phyloP scores from a whole-genome alignment of 78 protist species.

The Tieghemostelium lacteum region DNA sequence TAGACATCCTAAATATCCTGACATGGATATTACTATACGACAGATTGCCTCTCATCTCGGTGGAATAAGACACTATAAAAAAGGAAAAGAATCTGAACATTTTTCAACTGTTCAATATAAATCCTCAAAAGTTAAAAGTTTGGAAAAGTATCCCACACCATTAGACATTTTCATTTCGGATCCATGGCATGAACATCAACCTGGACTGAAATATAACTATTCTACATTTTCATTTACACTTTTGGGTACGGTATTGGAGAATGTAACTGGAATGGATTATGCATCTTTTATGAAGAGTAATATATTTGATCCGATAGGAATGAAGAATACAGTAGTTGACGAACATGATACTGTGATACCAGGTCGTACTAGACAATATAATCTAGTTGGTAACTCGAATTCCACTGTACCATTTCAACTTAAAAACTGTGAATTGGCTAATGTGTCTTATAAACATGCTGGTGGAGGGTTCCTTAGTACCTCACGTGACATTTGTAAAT shows the following conservation, averaged over 20 bases:
- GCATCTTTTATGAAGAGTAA: slow-evolving; percentile 21
- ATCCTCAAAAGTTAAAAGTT: neutral
- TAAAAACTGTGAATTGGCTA: slow-evolving; percentile 45
- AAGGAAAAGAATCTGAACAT: slow-evolving; percentile 2
- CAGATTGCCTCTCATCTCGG: slow-evolving; percentile 61
- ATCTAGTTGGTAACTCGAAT: neutral
- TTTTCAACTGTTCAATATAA: slow-evolving; percentile 36
- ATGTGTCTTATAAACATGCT: slow-evolving; percentile 43
- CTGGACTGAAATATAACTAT: slow-evolving; percentile 33
- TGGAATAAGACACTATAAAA: slow-evolving; percentile 64
- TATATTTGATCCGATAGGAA: slow-evolving; percentile 27
- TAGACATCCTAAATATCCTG: slow-evolving; percentile 43
- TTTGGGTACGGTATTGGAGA: slow-evolving; percentile 32
- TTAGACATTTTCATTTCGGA: slow-evolving; percentile 2
- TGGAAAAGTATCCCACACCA: neutral
- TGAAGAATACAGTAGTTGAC: slow-evolving; percentile 12
- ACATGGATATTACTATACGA: neutral
- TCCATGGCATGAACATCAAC: slow-evolving; percentile 43
- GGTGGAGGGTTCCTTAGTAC: slow-evolving; percentile 67
- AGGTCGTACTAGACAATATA: slow-evolving; percentile 24
- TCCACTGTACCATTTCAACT: neutral
- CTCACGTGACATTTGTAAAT: slow-evolving; percentile 30
- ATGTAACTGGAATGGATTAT: slow-evolving; percentile 6
- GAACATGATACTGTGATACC: slow-evolving; percentile 37
- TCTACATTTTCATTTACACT: slow-evolving; percentile 56